Evolutionary conservation across 495 filamentous ascomycete species (phyloP).

Genomic region (Amniculicola lignicola): DNA sequence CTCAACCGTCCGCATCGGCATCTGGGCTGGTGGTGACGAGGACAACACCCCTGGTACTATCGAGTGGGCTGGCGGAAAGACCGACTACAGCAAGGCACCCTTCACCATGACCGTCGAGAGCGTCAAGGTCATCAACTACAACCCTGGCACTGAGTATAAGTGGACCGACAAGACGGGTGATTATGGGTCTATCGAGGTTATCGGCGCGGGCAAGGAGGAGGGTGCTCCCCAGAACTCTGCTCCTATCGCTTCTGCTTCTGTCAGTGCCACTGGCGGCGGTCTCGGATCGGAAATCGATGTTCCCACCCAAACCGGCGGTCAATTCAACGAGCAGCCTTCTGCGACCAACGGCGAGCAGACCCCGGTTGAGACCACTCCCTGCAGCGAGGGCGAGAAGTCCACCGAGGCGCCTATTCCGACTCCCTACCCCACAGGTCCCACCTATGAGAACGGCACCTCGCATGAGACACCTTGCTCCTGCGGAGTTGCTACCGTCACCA

Average conservation of each 20-base stretch:
- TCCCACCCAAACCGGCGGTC: slow-evolving; percentile 1
- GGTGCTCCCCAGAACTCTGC: slow-evolving; percentile 17
- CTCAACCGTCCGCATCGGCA: slow-evolving; percentile 76
- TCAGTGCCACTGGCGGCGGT: slow-evolving; percentile 11
- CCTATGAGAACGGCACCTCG: neutral
- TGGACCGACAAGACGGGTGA: slow-evolving; percentile 63
- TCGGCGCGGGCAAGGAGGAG: slow-evolving; percentile 17
- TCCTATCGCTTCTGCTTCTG: neutral
- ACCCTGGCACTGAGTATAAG: slow-evolving; percentile 62
- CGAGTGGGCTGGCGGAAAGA: slow-evolving; percentile 77
- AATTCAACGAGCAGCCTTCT: neutral
- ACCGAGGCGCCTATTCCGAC: neutral
- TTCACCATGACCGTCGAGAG: slow-evolving; percentile 75
- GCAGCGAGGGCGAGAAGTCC: slow-evolving; percentile 9
- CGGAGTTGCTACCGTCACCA: slow-evolving; percentile 16
- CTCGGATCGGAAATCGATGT: slow-evolving; percentile 8
- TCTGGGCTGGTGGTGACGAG: slow-evolving; percentile 83
- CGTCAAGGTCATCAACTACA: slow-evolving; percentile 64
- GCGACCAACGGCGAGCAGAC: neutral
- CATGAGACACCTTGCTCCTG: slow-evolving; percentile 13
- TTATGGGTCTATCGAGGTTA: slow-evolving; percentile 40
- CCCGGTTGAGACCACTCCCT: neutral
- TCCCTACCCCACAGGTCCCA: neutral
- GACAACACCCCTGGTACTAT: slow-evolving; percentile 45
- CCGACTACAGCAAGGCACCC: slow-evolving; percentile 66